These are phyloP conservation scores for Clavispora phyllophila DNA, from an alignment of 805 yeast genomes.

Conservation along the genomic window DNA sequence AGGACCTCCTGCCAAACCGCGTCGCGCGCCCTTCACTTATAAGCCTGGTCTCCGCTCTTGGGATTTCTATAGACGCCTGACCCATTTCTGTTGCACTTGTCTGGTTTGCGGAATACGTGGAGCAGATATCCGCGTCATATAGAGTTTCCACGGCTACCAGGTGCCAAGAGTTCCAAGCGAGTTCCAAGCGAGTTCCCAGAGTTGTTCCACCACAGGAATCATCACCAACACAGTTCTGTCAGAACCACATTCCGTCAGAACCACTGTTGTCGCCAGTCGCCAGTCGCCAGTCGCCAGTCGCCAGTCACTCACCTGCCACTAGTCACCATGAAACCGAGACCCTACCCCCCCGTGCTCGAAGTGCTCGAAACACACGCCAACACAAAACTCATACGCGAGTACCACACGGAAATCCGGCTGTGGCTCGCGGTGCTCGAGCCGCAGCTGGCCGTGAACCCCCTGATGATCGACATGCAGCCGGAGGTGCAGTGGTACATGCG, in stretches of 20 bases:
- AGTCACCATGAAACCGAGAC: constrained; percentile 22
- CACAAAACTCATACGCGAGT: constrained; percentile 39
- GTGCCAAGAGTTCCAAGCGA: no score
- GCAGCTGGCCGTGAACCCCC: constrained; percentile 38
- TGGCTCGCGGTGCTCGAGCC: constrained; percentile 40
- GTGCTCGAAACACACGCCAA: constrained; percentile 44
- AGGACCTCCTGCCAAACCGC: background rate
- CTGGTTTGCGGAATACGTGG: no score
- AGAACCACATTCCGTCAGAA: no score
- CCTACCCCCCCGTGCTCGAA: constrained; percentile 43
- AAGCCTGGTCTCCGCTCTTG: background rate
- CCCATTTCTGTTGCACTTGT: background rate
- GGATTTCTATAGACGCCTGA: background rate
- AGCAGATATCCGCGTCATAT: no score
- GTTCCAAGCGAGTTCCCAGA: no score
- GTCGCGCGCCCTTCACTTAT: background rate
- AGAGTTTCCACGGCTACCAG: no score
- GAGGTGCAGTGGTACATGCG: constrained; percentile 48
- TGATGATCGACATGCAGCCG: constrained; percentile 47
- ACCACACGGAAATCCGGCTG: constrained; percentile 31
- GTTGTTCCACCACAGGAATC: no score
- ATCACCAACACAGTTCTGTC: no score
- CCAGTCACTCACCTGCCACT: no score
- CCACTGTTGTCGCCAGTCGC: no score
- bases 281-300: no score